These are phyloP conservation scores for carrot (Daucus carota) DNA, from an alignment of 129 eudicot genomes.

Conservation along the genomic window DNA sequence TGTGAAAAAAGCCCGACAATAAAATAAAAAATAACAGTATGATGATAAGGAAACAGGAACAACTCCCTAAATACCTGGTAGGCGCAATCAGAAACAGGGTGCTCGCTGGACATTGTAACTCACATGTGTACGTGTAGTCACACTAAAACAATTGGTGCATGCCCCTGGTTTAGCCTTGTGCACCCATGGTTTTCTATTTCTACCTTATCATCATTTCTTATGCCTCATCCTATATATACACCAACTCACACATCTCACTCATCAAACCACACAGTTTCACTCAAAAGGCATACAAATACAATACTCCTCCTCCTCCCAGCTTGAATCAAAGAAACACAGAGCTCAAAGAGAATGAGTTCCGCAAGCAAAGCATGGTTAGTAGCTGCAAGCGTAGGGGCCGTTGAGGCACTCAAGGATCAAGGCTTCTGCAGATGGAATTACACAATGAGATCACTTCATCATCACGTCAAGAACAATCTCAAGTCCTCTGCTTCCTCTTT, in stretches of 20 bases:
- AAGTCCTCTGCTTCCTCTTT: conserved; percentile 1
- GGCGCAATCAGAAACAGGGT: no score
- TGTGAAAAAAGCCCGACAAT: no score
- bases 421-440: conserved; percentile 53
- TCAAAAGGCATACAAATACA: no score
- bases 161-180: neutral
- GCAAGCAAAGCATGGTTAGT: conserved; percentile 35
- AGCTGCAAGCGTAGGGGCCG: conserved; percentile 41
- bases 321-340: neutral
- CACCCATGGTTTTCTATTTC: neutral
- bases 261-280: neutral
- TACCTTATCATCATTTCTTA: neutral
- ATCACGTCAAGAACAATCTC: conserved; percentile 37
- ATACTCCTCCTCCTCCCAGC: no score
- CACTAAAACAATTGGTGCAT: neutral
- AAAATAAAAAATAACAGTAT: no score
- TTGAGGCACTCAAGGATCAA: conserved; percentile 21
- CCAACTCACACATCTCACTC: neutral
- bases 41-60: no score
- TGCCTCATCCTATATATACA: neutral
- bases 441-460: conserved; percentile 39
- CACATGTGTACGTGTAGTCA: no score
- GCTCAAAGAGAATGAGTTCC: conserved; percentile 2
- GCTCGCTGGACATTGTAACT: no score
- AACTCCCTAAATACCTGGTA: no score